Conservation (phyloP, 108 stramenopile species). For the Pseudonitzschia multiseries region DNA sequence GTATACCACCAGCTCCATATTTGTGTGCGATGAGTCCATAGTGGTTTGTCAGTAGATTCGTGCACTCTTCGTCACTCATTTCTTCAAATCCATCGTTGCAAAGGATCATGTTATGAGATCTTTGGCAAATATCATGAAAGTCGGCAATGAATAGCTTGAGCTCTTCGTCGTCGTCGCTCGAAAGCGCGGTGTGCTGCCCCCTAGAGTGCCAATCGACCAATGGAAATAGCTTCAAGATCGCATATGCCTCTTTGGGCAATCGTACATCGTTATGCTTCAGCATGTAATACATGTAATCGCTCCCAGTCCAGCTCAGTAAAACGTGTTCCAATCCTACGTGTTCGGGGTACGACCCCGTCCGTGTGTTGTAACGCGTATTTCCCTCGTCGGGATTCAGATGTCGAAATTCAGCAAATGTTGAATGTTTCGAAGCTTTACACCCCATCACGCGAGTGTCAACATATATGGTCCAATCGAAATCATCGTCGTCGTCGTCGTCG, state of each 20-base stretch:
- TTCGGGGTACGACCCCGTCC: constrained; percentile 36
- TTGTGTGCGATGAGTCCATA: constrained; percentile 52
- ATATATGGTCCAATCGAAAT: constrained; percentile 64
- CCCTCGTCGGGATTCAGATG: constrained; percentile 40
- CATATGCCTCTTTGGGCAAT: constrained; percentile 52
- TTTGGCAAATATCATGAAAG: constrained; percentile 42
- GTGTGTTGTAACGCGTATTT: constrained; percentile 44
- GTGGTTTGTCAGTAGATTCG: constrained; percentile 44
- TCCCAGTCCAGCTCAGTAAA: constrained; percentile 50
- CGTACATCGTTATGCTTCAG: constrained; percentile 49
- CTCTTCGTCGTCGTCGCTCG: constrained; percentile 46
- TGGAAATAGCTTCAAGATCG: constrained; percentile 45
- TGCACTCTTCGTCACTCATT: constrained; percentile 50
- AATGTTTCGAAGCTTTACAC: constrained; percentile 34
- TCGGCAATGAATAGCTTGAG: constrained; percentile 44
- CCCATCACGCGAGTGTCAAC: constrained; percentile 52
- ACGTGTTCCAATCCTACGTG: constrained; percentile 56
- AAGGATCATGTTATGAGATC: constrained; percentile 10
- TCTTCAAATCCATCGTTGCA: constrained; percentile 38
- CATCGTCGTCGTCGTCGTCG: constrained; percentile 21
- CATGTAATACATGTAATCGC: constrained; percentile 61
- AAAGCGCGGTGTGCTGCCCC: constrained; percentile 30
- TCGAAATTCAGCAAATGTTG: constrained; percentile 43
- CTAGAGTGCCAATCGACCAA: constrained; percentile 55
- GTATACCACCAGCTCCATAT: constrained; percentile 39